Evolutionary conservation across 1,139 yeast genomes (phyloP), one percentile per base, ranked within the genome.

Genomic region (Taiozyma onychis): DNA sequence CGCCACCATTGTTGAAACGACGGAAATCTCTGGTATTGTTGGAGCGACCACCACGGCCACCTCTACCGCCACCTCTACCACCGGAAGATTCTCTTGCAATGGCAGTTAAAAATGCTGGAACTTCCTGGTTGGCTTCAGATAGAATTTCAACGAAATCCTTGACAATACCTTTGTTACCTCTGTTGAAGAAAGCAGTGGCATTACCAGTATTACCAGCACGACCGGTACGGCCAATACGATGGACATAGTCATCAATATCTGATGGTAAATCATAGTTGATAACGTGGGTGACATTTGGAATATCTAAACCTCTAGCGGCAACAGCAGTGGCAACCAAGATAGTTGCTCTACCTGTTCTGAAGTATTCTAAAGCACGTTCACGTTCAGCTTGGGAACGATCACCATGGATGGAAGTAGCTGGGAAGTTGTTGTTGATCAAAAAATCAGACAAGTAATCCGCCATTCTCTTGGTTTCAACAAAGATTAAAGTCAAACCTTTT

Each of bases 211-310:
- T 93, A 80, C 99, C 99, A 66, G 99, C 99, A 84, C 99, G 95
- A 74, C 99, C 99, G 66, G 99, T 93, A 85, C 99, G 95, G 80
- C 99, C 99, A 69, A 93, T 93, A 79, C 99, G 88, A 77, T 93
- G 99, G 57, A 93, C 99, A 69, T 93, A 93, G 74, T 93, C 99
- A 72, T 93, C 99, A 66, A 91, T 88, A 72, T 93, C 98, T 68
- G 88, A 78, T 68, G 99, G 99, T 71, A 93, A 80, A 70, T 93
- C 99, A 70, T 85, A 93, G 80, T 93, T 93, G 74, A 93, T 87
- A 66, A 93, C 99, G 70, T 91, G 98, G 44, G 96, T 86, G 63
- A 93, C 99, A 70, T 93, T 93, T 70, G 99, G 98, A 78, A 93
- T 93, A 83, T 93, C 99, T 70, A 93, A 82, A 76, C 99, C 99